Percentiles rank a stretch among this genome's conserved stretches.
Conservation (phyloP, 805 yeast species). For the Diddensiella transvaalensis region DNA sequence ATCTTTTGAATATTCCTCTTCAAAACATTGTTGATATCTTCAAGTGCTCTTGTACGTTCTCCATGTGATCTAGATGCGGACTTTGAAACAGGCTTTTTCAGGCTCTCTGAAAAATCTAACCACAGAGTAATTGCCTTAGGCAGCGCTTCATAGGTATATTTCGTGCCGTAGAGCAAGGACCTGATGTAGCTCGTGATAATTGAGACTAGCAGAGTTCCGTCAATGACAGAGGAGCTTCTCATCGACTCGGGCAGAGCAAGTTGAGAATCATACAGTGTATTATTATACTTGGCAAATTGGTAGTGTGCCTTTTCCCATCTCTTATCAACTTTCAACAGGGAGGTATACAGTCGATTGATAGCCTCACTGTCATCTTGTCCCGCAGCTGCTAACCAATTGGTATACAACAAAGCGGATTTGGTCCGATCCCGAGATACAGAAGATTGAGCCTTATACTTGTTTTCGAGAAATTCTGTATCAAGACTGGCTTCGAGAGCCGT, state of each 20-base stretch:
- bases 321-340: conserved; percentile 51
- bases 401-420: conserved; percentile 65
- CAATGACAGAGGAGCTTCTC: conserved; percentile 22
- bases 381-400: conserved; percentile 84
- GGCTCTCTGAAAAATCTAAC: conserved; percentile 64
- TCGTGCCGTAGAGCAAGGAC: conserved; percentile 59
- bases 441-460: conserved; percentile 1
- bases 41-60: conserved; percentile 10
- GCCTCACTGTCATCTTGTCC: conserved; percentile 76
- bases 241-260: conserved; percentile 35
- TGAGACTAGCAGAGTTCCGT: conserved; percentile 48
- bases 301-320: conserved; percentile 79
- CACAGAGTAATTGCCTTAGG: conserved; percentile 90
- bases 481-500: conserved; percentile 50
- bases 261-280: conserved; percentile 70
- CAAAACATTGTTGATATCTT: conserved; percentile 18
- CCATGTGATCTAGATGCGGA: conserved; percentile 19
- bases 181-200: conserved; percentile 55
- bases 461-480: conserved; percentile 19
- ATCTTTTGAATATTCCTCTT: conserved; percentile 12
- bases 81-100: conserved; percentile 11
- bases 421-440: conserved; percentile 27
- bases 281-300: conserved; percentile 73
- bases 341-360: conserved; percentile 64
- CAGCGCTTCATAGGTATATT: conserved; percentile 72